Evolutionary conservation across 768 basidiomycete species (phyloP).

Genomic region (Lactarius indigo): DNA sequence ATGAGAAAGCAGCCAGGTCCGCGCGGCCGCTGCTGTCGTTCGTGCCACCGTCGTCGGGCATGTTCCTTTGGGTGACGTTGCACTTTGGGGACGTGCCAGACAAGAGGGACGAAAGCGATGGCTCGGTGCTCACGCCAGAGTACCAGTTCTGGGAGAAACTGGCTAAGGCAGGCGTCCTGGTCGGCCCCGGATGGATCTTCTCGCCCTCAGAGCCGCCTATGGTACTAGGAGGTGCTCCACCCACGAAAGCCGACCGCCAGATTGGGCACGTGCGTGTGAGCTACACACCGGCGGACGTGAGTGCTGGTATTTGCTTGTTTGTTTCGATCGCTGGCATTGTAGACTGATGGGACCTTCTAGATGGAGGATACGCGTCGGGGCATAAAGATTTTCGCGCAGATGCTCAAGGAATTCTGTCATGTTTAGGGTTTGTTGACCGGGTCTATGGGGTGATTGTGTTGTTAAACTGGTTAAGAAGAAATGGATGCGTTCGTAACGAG

Average conservation of each 20-base stretch:
- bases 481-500: neutral
- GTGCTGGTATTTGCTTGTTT: conserved; percentile 26
- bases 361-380: conserved; percentile 21
- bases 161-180: conserved; percentile 60
- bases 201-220: conserved; percentile 30
- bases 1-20: conserved; percentile 39
- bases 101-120: conserved; percentile 32
- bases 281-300: conserved; percentile 53
- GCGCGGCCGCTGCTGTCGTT: conserved; percentile 53
- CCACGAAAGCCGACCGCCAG: conserved; percentile 21
- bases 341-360: conserved; percentile 14
- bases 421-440: neutral
- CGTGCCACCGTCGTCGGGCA: conserved; percentile 75
- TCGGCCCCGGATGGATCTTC: conserved; percentile 60
- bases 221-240: conserved; percentile 22
- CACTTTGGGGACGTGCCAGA: conserved; percentile 57
- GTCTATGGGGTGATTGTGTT: neutral
- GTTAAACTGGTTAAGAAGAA: neutral
- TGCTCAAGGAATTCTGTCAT: conserved; percentile 16
- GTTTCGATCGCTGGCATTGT: neutral
- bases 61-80: conserved; percentile 75
- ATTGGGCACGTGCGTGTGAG: conserved; percentile 54
- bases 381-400: conserved; percentile 19
- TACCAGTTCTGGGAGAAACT: conserved; percentile 57
- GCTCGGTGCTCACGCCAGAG: conserved; percentile 44